phyloP scores from a whole-genome alignment of 2,329 filamentous ascomycete genomes.

The Phialemonium atrogriseum region DNA sequence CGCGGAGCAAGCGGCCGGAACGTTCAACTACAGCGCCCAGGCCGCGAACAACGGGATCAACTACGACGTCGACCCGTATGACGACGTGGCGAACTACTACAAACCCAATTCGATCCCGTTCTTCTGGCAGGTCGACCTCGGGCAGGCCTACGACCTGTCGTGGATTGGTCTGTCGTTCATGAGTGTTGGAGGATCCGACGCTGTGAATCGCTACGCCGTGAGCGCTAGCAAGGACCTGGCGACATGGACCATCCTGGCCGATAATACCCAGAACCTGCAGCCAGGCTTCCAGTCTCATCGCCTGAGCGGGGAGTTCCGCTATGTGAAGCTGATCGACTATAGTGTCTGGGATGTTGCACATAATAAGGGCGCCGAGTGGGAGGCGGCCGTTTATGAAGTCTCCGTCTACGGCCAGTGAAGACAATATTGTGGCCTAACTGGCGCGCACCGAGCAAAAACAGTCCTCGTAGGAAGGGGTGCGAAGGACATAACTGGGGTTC shows the following conservation, averaged over 20 bases:
- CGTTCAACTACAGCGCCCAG: constrained; percentile 4
- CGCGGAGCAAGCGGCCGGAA: constrained; percentile 3
- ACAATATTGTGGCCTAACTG: no score
- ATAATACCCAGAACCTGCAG: constrained; percentile 4
- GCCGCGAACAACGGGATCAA: constrained; percentile 5
- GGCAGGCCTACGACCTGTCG: constrained; percentile 1
- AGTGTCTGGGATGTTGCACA: constrained; percentile 6
- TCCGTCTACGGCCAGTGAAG: constrained; percentile 5
- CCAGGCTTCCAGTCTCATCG: constrained; percentile 5
- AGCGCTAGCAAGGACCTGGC: constrained; percentile 3
- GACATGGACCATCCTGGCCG: constrained; percentile 2
- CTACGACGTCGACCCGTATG: constrained; percentile 5
- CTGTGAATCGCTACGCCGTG: constrained; percentile 4
- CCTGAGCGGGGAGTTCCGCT: constrained; percentile 4
- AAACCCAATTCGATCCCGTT: constrained; percentile 2
- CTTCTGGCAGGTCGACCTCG: constrained; percentile 7
- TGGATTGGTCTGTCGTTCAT: constrained; percentile 7
- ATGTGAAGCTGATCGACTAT: constrained; percentile 2
- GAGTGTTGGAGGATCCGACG: constrained; percentile 5
- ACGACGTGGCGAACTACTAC: constrained; percentile 5
- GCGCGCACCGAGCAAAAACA: no score
- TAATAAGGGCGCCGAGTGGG: constrained; percentile 1
- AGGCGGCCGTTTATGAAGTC: constrained; percentile 4
- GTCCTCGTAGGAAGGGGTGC: no score
- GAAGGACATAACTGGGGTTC: no score